Evolutionary conservation across 1,284 basidiomycete species (phyloP), one percentile per base, ranked within the genome.

Genomic region (Ganoderma lingzhi): DNA sequence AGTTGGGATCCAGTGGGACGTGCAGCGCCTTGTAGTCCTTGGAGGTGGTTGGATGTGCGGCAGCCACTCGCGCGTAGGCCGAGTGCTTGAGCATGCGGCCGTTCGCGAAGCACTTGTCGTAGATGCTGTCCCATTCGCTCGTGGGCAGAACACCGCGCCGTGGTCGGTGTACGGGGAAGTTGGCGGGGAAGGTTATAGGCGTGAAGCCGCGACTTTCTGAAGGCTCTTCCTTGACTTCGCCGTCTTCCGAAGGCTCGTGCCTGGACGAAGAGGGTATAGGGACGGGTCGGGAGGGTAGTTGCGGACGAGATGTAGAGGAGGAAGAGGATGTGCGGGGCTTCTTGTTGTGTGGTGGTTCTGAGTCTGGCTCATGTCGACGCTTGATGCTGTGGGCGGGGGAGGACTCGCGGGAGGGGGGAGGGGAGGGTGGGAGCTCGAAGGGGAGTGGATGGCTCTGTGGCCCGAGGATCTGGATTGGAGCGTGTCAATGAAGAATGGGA

Each of bases 11-110:
- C 2, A 92, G 91, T 6, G 92, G 91, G 71, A 87, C 83, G 6
- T 81, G 76, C 19, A 93, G 81, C 3, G 90, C 86, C 23, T 85
- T 84, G 78, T 89, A 91, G 72, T 90, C 88, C 74, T 85, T 85
- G 79, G 91, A 87, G 0, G 85, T 84, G 3, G 88, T 82, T 23
- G 90, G 85, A 76, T 88, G 92, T 45, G 90, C 91, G 30, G 92
- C 91, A 85, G 87, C 88, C 73, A 90, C 88, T 53, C 92, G 90
- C 44, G 88, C 86, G 76, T 92, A 90, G 28, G 90, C 91, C 1
- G 92, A 93, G 76, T 90, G 92, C 79, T 93, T 93, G 79, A 93
- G 89, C 73, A 84, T 81, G 67, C 91, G 88, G 28, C 89, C 92
- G 19, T 85, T 84, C 10, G 78, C 78, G 75, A 91, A 87, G 77